phyloP scores from a whole-genome alignment of 1,139 yeast species.

The Candida glucosophila region DNA sequence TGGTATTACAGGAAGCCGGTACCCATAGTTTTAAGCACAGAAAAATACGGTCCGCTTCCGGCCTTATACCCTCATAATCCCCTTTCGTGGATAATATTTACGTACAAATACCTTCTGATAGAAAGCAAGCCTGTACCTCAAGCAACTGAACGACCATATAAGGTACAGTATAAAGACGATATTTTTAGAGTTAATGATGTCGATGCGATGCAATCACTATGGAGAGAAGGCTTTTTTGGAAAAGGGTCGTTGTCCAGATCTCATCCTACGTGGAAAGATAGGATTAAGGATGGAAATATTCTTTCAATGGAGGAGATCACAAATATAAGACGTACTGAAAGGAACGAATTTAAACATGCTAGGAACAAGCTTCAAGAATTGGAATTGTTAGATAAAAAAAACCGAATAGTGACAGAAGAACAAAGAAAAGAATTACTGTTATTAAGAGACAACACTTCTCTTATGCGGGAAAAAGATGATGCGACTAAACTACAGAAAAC shows the following conservation, averaged over 20 bases:
- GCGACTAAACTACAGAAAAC: constrained; percentile 7
- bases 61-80: constrained; percentile 48
- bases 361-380: constrained; percentile 29
- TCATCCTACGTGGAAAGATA: constrained; percentile 80
- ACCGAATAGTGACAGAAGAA: constrained; percentile 12
- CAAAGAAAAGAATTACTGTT: too few species aligned
- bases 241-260: constrained; percentile 84
- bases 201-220: constrained; percentile 47
- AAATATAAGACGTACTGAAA: constrained; percentile 57
- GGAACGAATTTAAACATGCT: constrained; percentile 62
- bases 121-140: constrained; percentile 22
- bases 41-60: constrained; percentile 34
- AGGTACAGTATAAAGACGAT: constrained; percentile 21
- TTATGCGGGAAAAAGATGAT: too few species aligned
- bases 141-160: constrained; percentile 10
- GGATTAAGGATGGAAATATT: constrained; percentile 19
- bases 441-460: too few species aligned
- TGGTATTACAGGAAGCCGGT: constrained; percentile 37
- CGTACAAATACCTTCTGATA: constrained; percentile 20
- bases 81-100: constrained; percentile 46
- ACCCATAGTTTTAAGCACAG: constrained; percentile 38
- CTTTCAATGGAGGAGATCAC: constrained; percentile 69
- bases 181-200: constrained; percentile 38
- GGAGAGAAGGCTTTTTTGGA: constrained; percentile 91
- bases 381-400: too few species aligned